Evolutionary conservation across 2,329 filamentous ascomycete species (phyloP), one percentile per base, ranked within the genome.

Genomic region (Eutypella sp.): DNA sequence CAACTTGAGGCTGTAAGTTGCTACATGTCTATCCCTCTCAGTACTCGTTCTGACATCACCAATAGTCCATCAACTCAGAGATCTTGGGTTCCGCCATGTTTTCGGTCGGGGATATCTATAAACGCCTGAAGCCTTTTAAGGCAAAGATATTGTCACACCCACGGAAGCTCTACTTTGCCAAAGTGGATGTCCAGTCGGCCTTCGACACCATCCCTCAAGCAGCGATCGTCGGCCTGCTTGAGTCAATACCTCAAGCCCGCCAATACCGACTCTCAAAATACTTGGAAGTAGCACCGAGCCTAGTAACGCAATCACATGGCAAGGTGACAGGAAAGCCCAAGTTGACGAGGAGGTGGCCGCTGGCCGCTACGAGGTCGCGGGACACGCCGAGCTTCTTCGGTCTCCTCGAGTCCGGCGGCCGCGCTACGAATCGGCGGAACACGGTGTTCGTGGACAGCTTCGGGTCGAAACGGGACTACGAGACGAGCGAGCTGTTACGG

Each of bases 161-260:
- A 0, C 57, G 61, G 8, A 72, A 66, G 4, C 67, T 96, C 1
- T 97, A 87, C 66, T 95, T 97, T 66, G 91, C 84, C 49, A 99
- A 99, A 63, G 74, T 95, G 11, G 93, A 99, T 60, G 91, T 99
- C 18, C 81, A 88, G 61, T 82, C 89, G 2, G 95, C 92, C 56
- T 99, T 96, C 62, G 93, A 99, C 65, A 96, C 87, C 0, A 96
- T 99, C 38, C 93, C 93, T 0, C 93, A 97, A 62, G 67, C 77
- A 22, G 79, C 81, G 1, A 72, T 97, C 16, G 60, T 96, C 27
- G 63, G 73, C 20, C 71, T 97, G 22, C 77, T 95, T 51, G 65
- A 52, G 47, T 82, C 60, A 43, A 81, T 78, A 52, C 79, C 65
- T 51, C 70, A 68, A 11, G 70, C 85, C 47, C 66, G 74, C 3